A percentile compares a stretch with the other conserved stretches of the same genome.
Evolutionary conservation across 768 basidiomycete genomes (phyloP).

Genomic region (Cystobasidium tubakii): DNA sequence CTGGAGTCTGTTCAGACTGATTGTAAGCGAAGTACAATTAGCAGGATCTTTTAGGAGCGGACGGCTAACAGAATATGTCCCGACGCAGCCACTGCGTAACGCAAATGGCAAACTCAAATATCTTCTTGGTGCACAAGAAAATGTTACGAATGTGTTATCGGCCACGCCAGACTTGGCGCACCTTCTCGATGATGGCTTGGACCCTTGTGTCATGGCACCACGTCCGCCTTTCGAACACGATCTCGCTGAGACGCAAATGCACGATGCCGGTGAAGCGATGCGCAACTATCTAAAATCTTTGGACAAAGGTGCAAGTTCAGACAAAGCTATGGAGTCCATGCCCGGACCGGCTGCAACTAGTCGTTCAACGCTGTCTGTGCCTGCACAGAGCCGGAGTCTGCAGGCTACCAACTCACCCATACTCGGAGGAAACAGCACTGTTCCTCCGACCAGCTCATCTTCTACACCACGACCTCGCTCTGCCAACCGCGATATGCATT

Average conservation of each 20-base stretch:
- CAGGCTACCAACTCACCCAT: not conserved
- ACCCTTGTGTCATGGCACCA: conserved; percentile 23
- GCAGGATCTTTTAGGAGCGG: no score
- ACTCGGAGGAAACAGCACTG: not conserved
- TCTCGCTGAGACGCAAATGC: conserved; percentile 31
- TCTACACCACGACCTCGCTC: conserved; percentile 13
- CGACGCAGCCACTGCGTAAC: conserved; percentile 36
- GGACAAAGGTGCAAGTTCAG: not conserved
- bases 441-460: not conserved
- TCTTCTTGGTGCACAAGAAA: conserved; percentile 36
- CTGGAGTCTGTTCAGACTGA: conserved; percentile 38
- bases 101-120: conserved; percentile 35
- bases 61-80: no score
- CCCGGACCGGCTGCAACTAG: not conserved
- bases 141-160: conserved; percentile 18
- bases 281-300: conserved; percentile 22
- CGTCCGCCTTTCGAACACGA: conserved; percentile 24
- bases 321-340: conserved; percentile 3
- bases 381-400: not conserved
- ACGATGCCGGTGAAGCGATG: conserved; percentile 31
- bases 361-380: not conserved
- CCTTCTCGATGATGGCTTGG: conserved; percentile 33
- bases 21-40: conserved; percentile 9
- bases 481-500: conserved; percentile 24
- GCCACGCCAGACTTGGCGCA: conserved; percentile 28